A percentile compares a stretch with the other conserved stretches of the same genome.
phyloP scores from a whole-genome alignment of 257 asterid species.

The Euphrasia confusa region DNA sequence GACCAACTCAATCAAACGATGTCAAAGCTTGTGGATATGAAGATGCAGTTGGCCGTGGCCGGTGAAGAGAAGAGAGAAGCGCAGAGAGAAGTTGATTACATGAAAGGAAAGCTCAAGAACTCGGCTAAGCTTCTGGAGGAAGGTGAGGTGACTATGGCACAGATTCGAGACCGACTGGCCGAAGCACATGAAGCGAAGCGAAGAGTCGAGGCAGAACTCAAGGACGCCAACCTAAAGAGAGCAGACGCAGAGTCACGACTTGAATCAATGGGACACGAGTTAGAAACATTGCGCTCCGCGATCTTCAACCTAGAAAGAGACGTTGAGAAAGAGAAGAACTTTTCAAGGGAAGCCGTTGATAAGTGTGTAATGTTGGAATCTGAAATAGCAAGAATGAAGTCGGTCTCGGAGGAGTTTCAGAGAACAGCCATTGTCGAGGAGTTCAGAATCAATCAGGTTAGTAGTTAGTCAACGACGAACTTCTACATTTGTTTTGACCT shows the following conservation, averaged over 20 bases:
- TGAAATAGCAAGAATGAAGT: conserved; percentile 47
- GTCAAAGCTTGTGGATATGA: conserved; percentile 35
- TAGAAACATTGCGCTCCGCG: conserved; percentile 39
- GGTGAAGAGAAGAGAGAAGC: conserved; percentile 46
- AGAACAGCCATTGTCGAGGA: conserved; percentile 44
- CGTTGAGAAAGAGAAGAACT: conserved; percentile 36
- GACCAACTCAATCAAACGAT: conserved; percentile 45
- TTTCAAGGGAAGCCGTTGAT: conserved; percentile 48
- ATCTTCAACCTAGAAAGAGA: conserved; percentile 37
- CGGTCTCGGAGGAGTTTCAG: conserved; percentile 30
- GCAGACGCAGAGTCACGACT: conserved; percentile 44
- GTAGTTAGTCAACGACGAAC: neutral
- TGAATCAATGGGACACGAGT: conserved; percentile 35
- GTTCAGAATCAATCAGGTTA: conserved; percentile 57
- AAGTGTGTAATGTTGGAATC: conserved; percentile 38
- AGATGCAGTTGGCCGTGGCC: conserved; percentile 40
- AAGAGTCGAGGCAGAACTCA: conserved; percentile 34
- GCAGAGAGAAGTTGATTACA: conserved; percentile 36
- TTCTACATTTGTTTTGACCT: neutral
- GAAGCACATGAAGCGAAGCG: conserved; percentile 35
- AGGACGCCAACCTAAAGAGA: conserved; percentile 37
- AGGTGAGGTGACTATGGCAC: conserved; percentile 36
- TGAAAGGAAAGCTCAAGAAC: conserved; percentile 38
- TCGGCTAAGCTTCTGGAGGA: conserved; percentile 40
- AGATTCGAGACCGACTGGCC: conserved; percentile 39